Evolutionary conservation across 306 rosid species (phyloP).

Genomic region (Begonia masoniana): DNA sequence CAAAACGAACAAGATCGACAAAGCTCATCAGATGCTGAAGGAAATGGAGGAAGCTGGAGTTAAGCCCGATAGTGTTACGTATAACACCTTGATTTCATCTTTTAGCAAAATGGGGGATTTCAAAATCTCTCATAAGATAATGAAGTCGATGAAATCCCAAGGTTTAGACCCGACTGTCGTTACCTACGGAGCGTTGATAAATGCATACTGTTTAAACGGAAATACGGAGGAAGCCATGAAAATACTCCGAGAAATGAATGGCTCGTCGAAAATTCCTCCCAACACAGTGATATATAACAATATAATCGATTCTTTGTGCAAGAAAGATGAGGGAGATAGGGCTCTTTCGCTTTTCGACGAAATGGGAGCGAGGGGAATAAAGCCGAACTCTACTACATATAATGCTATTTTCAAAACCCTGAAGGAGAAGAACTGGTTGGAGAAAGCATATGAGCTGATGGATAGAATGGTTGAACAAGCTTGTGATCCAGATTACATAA

Average conservation of each 20-base stretch:
- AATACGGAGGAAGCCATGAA: slow-evolving; percentile 44
- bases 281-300: slow-evolving; percentile 50
- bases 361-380: slow-evolving; percentile 46
- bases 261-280: slow-evolving; percentile 39
- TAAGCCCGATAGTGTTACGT: slow-evolving; percentile 58
- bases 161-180: slow-evolving; percentile 46
- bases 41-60: slow-evolving; percentile 55
- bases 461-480: slow-evolving; percentile 51
- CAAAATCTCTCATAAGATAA: slow-evolving; percentile 19
- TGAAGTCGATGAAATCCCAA: slow-evolving; percentile 45
- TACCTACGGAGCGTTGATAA: slow-evolving; percentile 62
- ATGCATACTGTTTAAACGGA: slow-evolving; percentile 47
- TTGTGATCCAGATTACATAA: slow-evolving; percentile 52
- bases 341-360: slow-evolving; percentile 49
- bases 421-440: slow-evolving; percentile 26
- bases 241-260: slow-evolving; percentile 41
- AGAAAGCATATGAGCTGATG: slow-evolving; percentile 48
- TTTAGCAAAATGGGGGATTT: slow-evolving; percentile 48
- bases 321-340: slow-evolving; percentile 23
- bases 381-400: slow-evolving; percentile 42
- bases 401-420: slow-evolving; percentile 55
- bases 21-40: slow-evolving; percentile 36
- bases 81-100: slow-evolving; percentile 57
- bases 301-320: slow-evolving; percentile 55
- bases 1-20: slow-evolving; percentile 43